Conservation (phyloP, 257 asterid genomes). For the Gentiana dahurica region DNA sequence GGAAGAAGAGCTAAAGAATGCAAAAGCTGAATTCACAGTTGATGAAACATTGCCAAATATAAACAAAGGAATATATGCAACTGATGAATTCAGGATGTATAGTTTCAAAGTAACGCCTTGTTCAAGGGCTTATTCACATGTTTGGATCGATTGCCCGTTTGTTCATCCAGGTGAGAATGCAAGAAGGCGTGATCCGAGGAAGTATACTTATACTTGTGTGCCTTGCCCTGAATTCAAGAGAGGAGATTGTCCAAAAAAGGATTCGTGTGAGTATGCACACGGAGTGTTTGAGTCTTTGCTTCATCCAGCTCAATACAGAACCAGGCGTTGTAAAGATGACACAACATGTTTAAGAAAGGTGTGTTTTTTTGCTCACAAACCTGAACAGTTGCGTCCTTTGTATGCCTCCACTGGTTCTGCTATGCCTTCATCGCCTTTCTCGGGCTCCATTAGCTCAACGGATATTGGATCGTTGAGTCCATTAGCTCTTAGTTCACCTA, state of each 20-base stretch:
- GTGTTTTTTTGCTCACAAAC: conserved; percentile 80
- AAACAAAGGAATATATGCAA: conserved; percentile 33
- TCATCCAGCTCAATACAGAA: conserved; percentile 86
- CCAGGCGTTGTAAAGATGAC: conserved; percentile 87
- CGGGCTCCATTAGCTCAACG: conserved; percentile 25
- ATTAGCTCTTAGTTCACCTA: conserved; percentile 42
- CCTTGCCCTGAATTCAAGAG: conserved; percentile 95
- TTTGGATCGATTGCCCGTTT: conserved; percentile 48
- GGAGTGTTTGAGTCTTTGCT: conserved; percentile 96
- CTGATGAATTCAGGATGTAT: conserved; percentile 34
- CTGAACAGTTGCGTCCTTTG: conserved; percentile 67
- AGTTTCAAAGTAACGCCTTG: conserved; percentile 25
- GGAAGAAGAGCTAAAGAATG: conserved; percentile 20
- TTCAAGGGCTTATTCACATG: conserved; percentile 48
- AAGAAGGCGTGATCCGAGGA: conserved; percentile 50
- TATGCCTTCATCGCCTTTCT: conserved; percentile 58
- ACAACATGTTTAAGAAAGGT: conserved; percentile 70
- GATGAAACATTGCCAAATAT: conserved; percentile 29
- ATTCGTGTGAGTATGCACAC: conserved; percentile 75
- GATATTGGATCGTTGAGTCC: conserved; percentile 45
- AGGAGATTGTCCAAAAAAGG: conserved; percentile 58
- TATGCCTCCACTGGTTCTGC: conserved; percentile 81
- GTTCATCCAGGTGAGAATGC: conserved; percentile 15
- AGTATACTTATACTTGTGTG: conserved; percentile 56
- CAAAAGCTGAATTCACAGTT: background rate